Percentiles rank a stretch among this genome's conserved stretches.
Conservation (phyloP, 2,329 filamentous ascomycete genomes). For the Aspergillus uvarum region DNA sequence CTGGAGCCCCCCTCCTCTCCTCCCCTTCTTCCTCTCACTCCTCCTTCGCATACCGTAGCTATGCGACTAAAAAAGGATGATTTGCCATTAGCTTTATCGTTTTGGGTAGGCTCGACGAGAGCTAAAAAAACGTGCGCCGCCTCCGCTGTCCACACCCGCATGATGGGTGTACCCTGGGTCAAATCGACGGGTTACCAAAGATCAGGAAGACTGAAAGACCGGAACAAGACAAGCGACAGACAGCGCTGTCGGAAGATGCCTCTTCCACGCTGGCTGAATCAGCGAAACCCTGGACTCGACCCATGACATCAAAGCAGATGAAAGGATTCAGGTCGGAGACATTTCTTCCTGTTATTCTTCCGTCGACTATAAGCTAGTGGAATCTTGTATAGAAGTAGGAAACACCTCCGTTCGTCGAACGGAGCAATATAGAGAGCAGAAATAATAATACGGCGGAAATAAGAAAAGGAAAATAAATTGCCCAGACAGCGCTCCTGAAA, state of each 20-base stretch:
- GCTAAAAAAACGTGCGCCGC: slow-evolving; percentile 20
- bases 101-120: slow-evolving; percentile 22
- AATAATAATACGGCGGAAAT: not conserved
- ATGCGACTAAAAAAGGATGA: slow-evolving; percentile 8
- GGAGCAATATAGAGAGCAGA: not conserved
- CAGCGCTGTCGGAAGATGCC: not conserved
- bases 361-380: not conserved
- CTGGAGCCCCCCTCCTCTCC: too few relatives aligned
- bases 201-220: not conserved
- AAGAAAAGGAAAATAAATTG: not conserved
- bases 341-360: not conserved
- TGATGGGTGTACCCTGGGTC: not conserved
- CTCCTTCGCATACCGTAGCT: not conserved
- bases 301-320: not conserved
- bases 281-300: not conserved
- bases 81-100: slow-evolving; percentile 15
- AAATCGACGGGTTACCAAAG: not conserved
- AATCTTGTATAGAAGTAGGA: not conserved
- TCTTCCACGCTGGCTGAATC: not conserved
- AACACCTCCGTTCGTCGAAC: not conserved
- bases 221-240: too few relatives aligned
- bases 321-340: not conserved
- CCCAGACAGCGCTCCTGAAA: not conserved
- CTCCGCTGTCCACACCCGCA: slow-evolving; percentile 7
- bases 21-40: not conserved